Evolutionary conservation across 176 grass and related monocot genomes (phyloP), one percentile per base, ranked within the genome.

Genomic region (Neostapfia colusana): DNA sequence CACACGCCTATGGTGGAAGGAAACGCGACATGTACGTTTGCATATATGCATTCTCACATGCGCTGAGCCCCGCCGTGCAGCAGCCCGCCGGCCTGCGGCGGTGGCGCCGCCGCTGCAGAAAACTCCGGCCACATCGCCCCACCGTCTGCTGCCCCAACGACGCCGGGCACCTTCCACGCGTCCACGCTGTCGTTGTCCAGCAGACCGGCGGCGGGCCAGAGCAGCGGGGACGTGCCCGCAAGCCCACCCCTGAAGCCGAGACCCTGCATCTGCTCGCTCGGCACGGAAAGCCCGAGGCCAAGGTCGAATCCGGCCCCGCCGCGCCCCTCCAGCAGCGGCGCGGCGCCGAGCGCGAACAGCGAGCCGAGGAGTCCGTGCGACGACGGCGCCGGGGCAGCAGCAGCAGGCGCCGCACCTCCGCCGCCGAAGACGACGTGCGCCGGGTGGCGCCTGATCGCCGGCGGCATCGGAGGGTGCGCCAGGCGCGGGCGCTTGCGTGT

Each of bases 401-500:
- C 16, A 10, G 59, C 1, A 0, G 74, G 1, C 9, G 24, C 16
- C 0, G 2, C 40, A 7, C 39, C 38, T 2, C 0, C 31, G 11
- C 59, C 74, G 14, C 68, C 67, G 38, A 89, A 75, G 20, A 18
- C 49, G 38, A 48, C 39, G 31, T 31, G 31, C 31, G 31, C 31
- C 42, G 46, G 69, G 23, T 39, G 46, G 34, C 79, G 65, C 9
- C 78, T 49, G 39, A 28, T 28, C 0, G 20, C 3, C 49, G 49
- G 65, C 73, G 70, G 10, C 35, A 14, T 42, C 54, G 39, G 53
- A 36, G 57, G 24, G 39, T 75, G 73, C 10, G 85, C 82, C 13
- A 76, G 80, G 60, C 89, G 89, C 65, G 81, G 84, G 70, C 95
- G 91, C 84, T 95, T 99, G 55, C 95, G 95, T n/a, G 87, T 86